phyloP scores from a whole-genome alignment of 2,329 filamentous ascomycete species.

The Ophiocordyceps camponoti-saundersi region DNA sequence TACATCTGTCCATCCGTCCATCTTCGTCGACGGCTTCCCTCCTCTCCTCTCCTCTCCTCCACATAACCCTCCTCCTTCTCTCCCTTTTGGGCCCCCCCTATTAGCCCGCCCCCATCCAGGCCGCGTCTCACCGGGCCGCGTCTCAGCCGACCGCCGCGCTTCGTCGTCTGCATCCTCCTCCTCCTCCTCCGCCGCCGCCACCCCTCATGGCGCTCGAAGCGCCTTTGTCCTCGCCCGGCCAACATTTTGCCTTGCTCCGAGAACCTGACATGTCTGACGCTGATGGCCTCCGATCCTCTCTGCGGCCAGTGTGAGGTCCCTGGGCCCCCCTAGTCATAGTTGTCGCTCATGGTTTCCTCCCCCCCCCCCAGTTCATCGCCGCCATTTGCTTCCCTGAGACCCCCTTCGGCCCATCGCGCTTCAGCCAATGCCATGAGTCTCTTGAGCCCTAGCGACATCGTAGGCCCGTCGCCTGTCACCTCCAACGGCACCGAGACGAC shows the following conservation, averaged over 20 bases:
- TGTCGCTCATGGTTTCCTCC: neutral
- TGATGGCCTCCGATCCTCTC: constrained; percentile 28
- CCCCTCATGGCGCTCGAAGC: constrained; percentile 24
- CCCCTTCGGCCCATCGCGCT: constrained; percentile 29
- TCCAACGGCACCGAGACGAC: constrained; percentile 72
- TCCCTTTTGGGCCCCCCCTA: neutral
- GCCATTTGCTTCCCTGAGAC: constrained; percentile 30
- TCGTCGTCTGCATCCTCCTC: neutral
- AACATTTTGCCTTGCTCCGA: constrained; percentile 21
- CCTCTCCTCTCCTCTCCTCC: too few relatives aligned
- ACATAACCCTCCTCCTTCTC: neutral
- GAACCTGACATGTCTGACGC: constrained; percentile 37
- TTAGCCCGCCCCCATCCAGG: neutral
- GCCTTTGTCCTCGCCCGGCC: constrained; percentile 44
- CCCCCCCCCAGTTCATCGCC: constrained; percentile 15
- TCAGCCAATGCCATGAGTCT: constrained; percentile 36
- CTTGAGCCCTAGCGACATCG: constrained; percentile 48
- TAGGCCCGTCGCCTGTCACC: constrained; percentile 70
- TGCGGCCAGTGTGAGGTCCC: constrained; percentile 31
- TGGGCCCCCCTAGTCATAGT: neutral
- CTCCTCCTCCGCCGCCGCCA: neutral
- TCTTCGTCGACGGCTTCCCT: too few relatives aligned
- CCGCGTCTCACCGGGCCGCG: neutral
- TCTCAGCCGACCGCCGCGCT: neutral
- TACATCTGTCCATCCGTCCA: too few relatives aligned